Conservation (phyloP, 164 flowering plant species). For the Berberis thunbergii region DNA sequence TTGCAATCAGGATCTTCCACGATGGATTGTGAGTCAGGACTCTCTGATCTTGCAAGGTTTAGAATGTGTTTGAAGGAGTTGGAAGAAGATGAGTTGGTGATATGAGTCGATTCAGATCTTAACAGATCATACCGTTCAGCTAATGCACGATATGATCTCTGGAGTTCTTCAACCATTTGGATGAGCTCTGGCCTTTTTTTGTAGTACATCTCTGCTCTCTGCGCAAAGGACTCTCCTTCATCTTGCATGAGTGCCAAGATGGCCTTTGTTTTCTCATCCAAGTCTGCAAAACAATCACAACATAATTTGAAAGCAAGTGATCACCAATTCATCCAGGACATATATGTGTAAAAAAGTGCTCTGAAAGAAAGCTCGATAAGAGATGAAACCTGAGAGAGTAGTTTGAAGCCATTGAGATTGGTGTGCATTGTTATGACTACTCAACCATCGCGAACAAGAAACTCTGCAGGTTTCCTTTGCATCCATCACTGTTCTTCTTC, state of each 20-base stretch:
- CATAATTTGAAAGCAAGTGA: not conserved
- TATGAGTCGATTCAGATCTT: constrained; percentile 8
- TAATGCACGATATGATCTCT: constrained; percentile 20
- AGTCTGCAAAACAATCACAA: constrained; percentile 17
- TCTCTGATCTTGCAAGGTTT: not conserved
- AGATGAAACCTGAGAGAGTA: constrained; percentile 25
- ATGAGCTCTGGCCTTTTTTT: constrained; percentile 14
- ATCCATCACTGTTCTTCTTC: not conserved
- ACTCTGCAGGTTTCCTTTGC: constrained; percentile 5
- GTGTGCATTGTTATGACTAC: constrained; percentile 9
- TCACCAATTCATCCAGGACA: not conserved
- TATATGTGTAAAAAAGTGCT: not conserved
- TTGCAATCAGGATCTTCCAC: constrained; percentile 4
- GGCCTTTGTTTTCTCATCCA: constrained; percentile 21
- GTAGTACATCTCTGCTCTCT: constrained; percentile 21
- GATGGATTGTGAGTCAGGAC: not conserved
- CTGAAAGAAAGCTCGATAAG: not conserved
- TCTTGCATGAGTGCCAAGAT: constrained; percentile 25
- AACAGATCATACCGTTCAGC: constrained; percentile 26
- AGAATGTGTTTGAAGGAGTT: constrained; percentile 11
- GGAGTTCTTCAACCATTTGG: constrained; percentile 29
- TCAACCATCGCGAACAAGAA: constrained; percentile 17
- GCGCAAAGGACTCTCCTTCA: constrained; percentile 25
- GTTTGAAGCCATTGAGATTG: constrained; percentile 33
- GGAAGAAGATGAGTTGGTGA: constrained; percentile 7